Evolutionary conservation across 305 asterid species (phyloP).

Genomic region (Fraxinus platypoda): DNA sequence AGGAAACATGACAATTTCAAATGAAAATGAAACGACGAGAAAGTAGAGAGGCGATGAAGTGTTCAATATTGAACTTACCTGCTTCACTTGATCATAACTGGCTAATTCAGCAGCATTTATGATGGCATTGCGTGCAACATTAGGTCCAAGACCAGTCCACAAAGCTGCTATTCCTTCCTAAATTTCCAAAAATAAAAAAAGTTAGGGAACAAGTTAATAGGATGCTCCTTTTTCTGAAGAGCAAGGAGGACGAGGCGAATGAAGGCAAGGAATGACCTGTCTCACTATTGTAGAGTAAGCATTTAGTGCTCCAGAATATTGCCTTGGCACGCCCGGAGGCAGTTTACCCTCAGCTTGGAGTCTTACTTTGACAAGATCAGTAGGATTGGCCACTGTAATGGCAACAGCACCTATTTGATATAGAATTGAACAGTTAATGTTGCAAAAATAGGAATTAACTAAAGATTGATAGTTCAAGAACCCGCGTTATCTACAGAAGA

Average conservation of each 20-base stretch:
- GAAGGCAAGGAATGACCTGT: slow-evolving; percentile 47
- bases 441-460: slow-evolving; percentile 7
- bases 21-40: slow-evolving; percentile 13
- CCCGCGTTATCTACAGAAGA: background rate
- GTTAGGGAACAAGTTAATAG: background rate
- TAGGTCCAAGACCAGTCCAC: slow-evolving; percentile 96
- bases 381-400: slow-evolving; percentile 78
- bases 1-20: background rate
- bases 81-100: slow-evolving; percentile 95
- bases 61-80: slow-evolving; percentile 38
- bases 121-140: slow-evolving; percentile 86
- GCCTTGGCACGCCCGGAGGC: slow-evolving; percentile 84
- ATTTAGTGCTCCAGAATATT: slow-evolving; percentile 83
- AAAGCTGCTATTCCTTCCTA: slow-evolving; percentile 79
- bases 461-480: background rate
- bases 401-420: slow-evolving; percentile 66
- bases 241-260: background rate
- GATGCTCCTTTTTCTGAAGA: slow-evolving; percentile 5
- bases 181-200: slow-evolving; percentile 17
- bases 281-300: slow-evolving; percentile 80
- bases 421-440: slow-evolving; percentile 9
- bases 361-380: slow-evolving; percentile 88
- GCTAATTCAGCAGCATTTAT: slow-evolving; percentile 94
- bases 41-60: slow-evolving; percentile 10
- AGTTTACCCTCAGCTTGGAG: slow-evolving; percentile 93